phyloP scores from a whole-genome alignment of 352 stramenopile species.

The Globisporangium nagaii region DNA sequence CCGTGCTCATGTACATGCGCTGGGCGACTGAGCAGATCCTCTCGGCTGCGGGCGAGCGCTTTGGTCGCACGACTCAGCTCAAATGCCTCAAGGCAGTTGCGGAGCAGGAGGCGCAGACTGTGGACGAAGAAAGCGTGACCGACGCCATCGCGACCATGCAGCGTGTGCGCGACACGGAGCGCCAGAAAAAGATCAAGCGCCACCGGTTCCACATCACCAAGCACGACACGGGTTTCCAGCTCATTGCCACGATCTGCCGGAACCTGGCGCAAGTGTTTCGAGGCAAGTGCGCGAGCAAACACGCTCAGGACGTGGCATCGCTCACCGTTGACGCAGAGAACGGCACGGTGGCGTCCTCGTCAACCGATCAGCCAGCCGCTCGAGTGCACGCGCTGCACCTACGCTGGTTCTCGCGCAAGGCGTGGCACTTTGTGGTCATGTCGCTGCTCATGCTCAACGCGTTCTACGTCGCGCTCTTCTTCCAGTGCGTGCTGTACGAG shows the following conservation, averaged over 20 bases:
- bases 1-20: constrained; percentile 35
- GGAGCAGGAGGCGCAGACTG: constrained; percentile 11
- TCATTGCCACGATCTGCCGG: constrained; percentile 12
- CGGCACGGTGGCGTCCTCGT: neutral
- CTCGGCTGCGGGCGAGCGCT: constrained; percentile 17
- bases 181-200: neutral
- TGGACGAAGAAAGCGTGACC: constrained; percentile 14
- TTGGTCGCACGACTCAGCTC: constrained; percentile 5
- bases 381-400: constrained; percentile 5
- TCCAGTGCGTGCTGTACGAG: constrained; percentile 63
- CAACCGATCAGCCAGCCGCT: neutral
- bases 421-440: constrained; percentile 61
- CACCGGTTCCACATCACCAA: constrained; percentile 1
- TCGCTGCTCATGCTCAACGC: constrained; percentile 66
- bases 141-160: constrained; percentile 25
- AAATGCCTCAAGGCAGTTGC: constrained; percentile 17
- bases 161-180: constrained; percentile 8
- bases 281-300: neutral
- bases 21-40: constrained; percentile 22
- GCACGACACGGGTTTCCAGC: constrained; percentile 26
- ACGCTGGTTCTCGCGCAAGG: constrained; percentile 56
- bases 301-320: neutral
- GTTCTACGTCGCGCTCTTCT: constrained; percentile 54
- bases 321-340: neutral
- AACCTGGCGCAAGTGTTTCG: neutral